Evolutionary conservation across 2,329 filamentous ascomycete genomes (phyloP), one percentile per base, ranked within the genome.

Genomic region (Colletotrichum paranaense): DNA sequence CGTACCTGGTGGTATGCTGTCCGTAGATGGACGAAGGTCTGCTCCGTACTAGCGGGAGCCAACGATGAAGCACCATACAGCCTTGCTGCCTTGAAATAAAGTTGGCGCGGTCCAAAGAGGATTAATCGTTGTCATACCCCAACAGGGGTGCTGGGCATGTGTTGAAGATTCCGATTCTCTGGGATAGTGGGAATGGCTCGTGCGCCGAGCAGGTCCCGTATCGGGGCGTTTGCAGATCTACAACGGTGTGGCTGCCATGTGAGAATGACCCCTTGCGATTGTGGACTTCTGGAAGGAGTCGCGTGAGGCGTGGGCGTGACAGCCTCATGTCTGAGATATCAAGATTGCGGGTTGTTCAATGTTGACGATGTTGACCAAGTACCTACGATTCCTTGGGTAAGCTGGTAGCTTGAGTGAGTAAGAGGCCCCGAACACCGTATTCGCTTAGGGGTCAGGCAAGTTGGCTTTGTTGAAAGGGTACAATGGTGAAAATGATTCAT

Each of bases 51-150:
- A 63, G 28, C 42, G 38, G n/a, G 14, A 30, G 16, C 11, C n/a
- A 9, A 52, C n/a, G 11, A 9, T 5, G 56, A 42, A 56, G 30
- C 24, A 7, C 30, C 4, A 16, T 68, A 38, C 58, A 58, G 69
- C 65, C 30, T 63, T 52, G 69, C 58, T 68, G 58, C 69, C 58
- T 68, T 68, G 52, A 12, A 42, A 19, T 55, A 46, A 4, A 24
- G 38, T 59, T 42, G 30, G 56, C 22, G 28, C 57, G 69, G 8
- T 52, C 22, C 28, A 63, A 68, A 72, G 19, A 5, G 14, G 65
- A 63, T 59, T 9, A 59, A 55, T 28, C 49, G 38, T 32, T 53
- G 28, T 24, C n/a, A 24, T 14, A 42, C 11, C 53, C 30, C 28
- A 72, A 59, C 53, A 63, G 65, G 65, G 69, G 53, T 62, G 30